These are phyloP conservation scores for Vitis amurensis DNA, from an alignment of 164 flowering plant genomes.

Conservation along the genomic window DNA sequence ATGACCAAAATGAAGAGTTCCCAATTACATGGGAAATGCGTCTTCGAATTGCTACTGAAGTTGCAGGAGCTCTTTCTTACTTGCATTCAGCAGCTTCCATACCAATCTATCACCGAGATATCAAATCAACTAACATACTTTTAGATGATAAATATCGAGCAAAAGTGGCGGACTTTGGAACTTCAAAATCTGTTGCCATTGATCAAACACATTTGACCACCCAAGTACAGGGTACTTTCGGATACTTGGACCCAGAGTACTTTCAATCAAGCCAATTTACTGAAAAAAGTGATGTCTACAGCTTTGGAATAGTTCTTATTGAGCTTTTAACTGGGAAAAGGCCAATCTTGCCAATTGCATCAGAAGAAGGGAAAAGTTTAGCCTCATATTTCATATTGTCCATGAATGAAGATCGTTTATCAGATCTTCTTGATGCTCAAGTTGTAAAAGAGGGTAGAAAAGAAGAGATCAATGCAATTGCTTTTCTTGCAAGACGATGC, in stretches of 20 bases:
- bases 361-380: constrained; percentile 12
- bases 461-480: constrained; percentile 20
- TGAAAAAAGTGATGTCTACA: constrained; percentile 16
- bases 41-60: constrained; percentile 18
- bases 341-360: constrained; percentile 11
- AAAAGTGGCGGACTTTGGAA: constrained; percentile 20
- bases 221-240: constrained; percentile 15
- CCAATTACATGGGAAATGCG: constrained; percentile 17
- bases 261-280: constrained; percentile 19
- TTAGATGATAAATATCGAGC: neutral
- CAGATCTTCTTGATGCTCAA: constrained; percentile 14
- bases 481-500: constrained; percentile 22
- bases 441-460: constrained; percentile 10
- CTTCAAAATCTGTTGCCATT: constrained; percentile 9
- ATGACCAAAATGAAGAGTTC: constrained; percentile 1
- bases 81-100: constrained; percentile 8
- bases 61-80: constrained; percentile 3
- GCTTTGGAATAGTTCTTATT: constrained; percentile 24
- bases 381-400: constrained; percentile 15
- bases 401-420: constrained; percentile 16
- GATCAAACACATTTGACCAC: constrained; percentile 20
- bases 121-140: constrained; percentile 15
- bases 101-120: constrained; percentile 22
- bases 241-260: constrained; percentile 24
- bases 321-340: constrained; percentile 24